Conservation (phyloP, 2,329 filamentous ascomycete genomes). For the Colletotrichum nymphaeae region DNA sequence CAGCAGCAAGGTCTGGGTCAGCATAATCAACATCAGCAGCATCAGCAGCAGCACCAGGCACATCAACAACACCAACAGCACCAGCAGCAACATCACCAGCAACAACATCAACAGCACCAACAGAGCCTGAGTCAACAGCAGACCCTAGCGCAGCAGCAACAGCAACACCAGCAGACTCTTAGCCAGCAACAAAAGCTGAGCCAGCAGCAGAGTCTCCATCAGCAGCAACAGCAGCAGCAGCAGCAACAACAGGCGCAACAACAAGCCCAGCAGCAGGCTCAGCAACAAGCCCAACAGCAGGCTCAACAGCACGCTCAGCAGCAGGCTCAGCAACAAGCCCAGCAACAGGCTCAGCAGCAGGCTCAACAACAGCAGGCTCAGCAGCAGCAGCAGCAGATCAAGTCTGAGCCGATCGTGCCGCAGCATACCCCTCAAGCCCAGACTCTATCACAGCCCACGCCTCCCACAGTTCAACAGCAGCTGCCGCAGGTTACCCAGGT, state of each 20-base stretch:
- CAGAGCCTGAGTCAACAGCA: conserved; percentile 46
- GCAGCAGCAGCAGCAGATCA: conserved; percentile 42
- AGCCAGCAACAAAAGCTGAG: conserved; percentile 46
- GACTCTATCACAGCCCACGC: conserved; percentile 23
- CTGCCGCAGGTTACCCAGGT: conserved; percentile 37
- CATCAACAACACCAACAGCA: conserved; percentile 45
- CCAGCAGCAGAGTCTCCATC: conserved; percentile 44
- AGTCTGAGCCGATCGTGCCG: conserved; percentile 37
- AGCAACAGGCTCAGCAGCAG: conserved; percentile 45
- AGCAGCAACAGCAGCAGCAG: conserved; percentile 43
- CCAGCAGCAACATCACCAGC: conserved; percentile 45
- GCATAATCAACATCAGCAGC: conserved; percentile 37
- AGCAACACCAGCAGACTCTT: conserved; percentile 46
- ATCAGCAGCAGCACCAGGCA: conserved; percentile 41
- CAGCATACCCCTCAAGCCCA: conserved; percentile 35
- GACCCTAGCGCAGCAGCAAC: conserved; percentile 40
- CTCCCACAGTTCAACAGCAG: conserved; percentile 21
- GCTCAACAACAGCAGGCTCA: conserved; percentile 38
- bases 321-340: conserved; percentile 40
- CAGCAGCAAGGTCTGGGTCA: conserved; percentile 24
- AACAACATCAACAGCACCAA: conserved; percentile 44
- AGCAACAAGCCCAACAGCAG: conserved; percentile 42
- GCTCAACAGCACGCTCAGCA: conserved; percentile 35
- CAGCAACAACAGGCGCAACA: conserved; percentile 17
- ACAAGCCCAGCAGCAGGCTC: conserved; percentile 42